Evolutionary conservation across 1,284 basidiomycete species (phyloP), one percentile per base, ranked within the genome.

Genomic region (Microbotryum silenes-acaulis): DNA sequence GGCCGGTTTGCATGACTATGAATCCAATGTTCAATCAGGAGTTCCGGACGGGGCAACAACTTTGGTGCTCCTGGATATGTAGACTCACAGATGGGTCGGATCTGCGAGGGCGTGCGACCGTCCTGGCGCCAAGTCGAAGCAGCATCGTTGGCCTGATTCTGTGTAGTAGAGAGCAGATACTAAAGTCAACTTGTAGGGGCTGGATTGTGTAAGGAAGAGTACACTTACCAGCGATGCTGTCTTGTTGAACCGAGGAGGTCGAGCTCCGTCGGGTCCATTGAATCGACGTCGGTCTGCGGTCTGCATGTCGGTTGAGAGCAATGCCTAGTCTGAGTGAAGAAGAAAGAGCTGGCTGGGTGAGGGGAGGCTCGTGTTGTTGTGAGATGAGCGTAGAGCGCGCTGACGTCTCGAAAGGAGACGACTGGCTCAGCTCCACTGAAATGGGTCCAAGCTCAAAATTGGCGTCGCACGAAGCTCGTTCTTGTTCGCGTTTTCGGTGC

Each of bases 201-300:
- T 27, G 1, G 27, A 27, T 5, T 27, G 27, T 6, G 27, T 27
- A 6, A 27, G 27, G 10, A 42, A 3, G 23, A 42, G 27, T 9
- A 8, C 33, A 18, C 14, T 14, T 1, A 6, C 31, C n/a, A 52
- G 33, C 12, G 37, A 27, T 54, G 23, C 7, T 60, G 42, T 37
- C 61, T 27, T 82, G 80, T 70, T 83, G 91, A 2, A 82, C 69
- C 3, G 87, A 88, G 16, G 83, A 74, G 68, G 79, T 81, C 60
- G 86, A 90, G 66, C 86, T 82, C 72, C 66, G 49, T 93, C 91
- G 20, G 92, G 92, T 0, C 89, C 92, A 69, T 88, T 89, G 62
- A 90, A 83, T 56, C 91, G 83, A 69, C 92, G 80, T 71, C 92
- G 80, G 80, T 96, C 91, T 31, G 57, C 33, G n/a, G 61, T 59